Base-by-base conservation (phyloP, 495 filamentous ascomycete species). In the Podospora australis region DNA sequence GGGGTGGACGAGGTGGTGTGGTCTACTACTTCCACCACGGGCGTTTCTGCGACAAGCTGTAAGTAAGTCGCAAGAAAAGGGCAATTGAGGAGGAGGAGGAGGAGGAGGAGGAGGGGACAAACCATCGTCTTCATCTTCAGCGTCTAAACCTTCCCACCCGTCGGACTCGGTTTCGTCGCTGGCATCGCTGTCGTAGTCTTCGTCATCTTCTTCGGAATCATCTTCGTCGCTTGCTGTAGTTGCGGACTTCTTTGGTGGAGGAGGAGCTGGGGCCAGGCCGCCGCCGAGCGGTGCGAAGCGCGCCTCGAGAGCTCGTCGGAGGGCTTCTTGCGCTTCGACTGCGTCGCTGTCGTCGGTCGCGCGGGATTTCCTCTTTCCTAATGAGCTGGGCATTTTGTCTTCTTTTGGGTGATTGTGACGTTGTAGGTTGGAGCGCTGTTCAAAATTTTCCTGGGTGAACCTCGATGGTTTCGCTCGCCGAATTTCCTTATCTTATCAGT, bases 271-370 rank as follows among this genome's bases (percentile, higher is more conserved):
- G 39, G 61, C 20, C 9, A 28, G 21, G 40, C 40, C 49, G 53
- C 50, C 55, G 52, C 73, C 71, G 17, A 96, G 58, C 9, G 90
- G 87, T 53, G 81, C 78, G 66, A 95, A 97, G 56, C 83, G 81
- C 7, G 84, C 78, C 67, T 96, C 92, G 63, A 98, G 97, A 61
- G 87, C 82, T 52, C 80, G 82, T 48, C 80, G 80, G 53, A 98
- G 81, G 26, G 85, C 69, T 46, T 63, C 70, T 44, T 68, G 66
- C 0, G 65, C 69, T n/a, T 68, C 60, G 14, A 58, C 60, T 20
- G 65, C 54, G 36, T 65, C 65, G 23, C 44, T 28, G 14, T 64
- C 62, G n/a, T 58, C 57, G 0, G 49, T 8, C 19, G 60, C 50
- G 19, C 50, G 43, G 11, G 56, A 44, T 42, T 75, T 75, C 28